Evolutionary conservation across 2,329 filamentous ascomycete genomes (phyloP), one percentile per base, ranked within the genome.

Genomic region (Aureobasidium sp.): DNA sequence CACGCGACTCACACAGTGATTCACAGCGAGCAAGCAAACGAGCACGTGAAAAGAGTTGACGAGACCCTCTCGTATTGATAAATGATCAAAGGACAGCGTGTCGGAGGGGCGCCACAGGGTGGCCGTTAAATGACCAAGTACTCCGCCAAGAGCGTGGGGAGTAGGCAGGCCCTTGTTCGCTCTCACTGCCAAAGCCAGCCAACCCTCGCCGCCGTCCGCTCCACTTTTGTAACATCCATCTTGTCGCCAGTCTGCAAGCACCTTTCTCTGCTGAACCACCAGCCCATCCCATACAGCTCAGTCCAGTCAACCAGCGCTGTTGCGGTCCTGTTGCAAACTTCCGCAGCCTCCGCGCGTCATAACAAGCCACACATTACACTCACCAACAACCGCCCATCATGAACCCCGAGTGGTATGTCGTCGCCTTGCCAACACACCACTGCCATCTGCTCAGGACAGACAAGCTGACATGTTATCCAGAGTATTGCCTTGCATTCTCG

Each of bases 391-490:
- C 25, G 37, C 71, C 49, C 79, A 88, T 65, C 70, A 93, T 93
- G 88, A 93, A 93, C 80, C 88, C 88, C 70, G 88, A 93, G 88
- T 93, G 80, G 88, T 93, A 84, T 70, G 86, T 83, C 65, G 60
- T 34, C 25, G 48, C 24, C 37, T 34, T 21, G 61, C 57, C 62
- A 59, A 53, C 59, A 49, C 58, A 22, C 48, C 25, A 11, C 14
- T 12, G 11, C 24, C 6, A 12, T 12, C 22, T 12, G 12, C 19
- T 11, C 25, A 7, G 4, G 4, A 38, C 11, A 22, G 17, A 14
- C 6, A 34, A 25, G 21, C 48, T 51, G 37, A 51, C 19, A 4
- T 17, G 7, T 1, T 12, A n/a, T 32, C 1, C 10, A 51, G 48
- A 51, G 48, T 51, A 25, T 12, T 32, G n/a, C n/a, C n/a, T n/a